A percentile compares a stretch with the other conserved stretches of the same genome.
Evolutionary conservation across 495 filamentous ascomycete genomes (phyloP).

Genomic region (Hypoxylon perforatum): DNA sequence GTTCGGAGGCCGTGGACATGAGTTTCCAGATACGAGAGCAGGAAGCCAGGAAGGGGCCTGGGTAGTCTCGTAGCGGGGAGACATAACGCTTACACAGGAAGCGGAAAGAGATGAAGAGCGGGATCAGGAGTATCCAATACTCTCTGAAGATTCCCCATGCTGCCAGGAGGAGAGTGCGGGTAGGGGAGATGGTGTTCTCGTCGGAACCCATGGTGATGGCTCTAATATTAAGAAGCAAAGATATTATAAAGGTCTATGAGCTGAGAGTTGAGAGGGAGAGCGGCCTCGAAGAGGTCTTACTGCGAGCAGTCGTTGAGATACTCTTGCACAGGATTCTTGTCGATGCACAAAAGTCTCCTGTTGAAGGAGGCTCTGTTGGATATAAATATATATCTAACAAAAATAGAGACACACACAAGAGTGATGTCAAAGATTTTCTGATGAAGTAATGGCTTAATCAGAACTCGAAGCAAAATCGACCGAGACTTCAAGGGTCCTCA

Average conservation of each 20-base stretch:
- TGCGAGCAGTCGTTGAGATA: constrained; percentile 23
- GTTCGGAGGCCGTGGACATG: constrained; percentile 47
- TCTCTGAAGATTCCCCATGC: constrained; percentile 43
- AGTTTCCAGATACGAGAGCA: constrained; percentile 60
- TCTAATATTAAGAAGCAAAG: constrained; percentile 3
- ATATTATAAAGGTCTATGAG: neutral
- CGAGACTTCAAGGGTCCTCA: constrained; percentile 25
- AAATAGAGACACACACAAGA: constrained; percentile 11
- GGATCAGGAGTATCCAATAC: constrained; percentile 52
- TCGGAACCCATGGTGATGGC: constrained; percentile 42
- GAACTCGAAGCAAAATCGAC: neutral
- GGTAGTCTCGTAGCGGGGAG: constrained; percentile 59
- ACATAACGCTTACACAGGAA: constrained; percentile 54
- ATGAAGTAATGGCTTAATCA: constrained; percentile 34
- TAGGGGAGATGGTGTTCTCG: constrained; percentile 43
- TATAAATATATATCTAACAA: constrained; percentile 29
- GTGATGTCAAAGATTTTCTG: constrained; percentile 18
- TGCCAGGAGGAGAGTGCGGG: constrained; percentile 42
- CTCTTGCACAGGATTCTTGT: constrained; percentile 27
- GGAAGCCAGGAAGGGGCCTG: constrained; percentile 63
- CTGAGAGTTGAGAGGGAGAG: neutral
- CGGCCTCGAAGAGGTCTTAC: constrained; percentile 8
- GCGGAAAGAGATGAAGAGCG: constrained; percentile 46
- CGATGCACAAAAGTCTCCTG: constrained; percentile 35
- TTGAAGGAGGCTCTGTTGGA: constrained; percentile 43